Base-by-base conservation (phyloP, 169 alveolate genomes). In the Plasmodium gallinaceum region DNA sequence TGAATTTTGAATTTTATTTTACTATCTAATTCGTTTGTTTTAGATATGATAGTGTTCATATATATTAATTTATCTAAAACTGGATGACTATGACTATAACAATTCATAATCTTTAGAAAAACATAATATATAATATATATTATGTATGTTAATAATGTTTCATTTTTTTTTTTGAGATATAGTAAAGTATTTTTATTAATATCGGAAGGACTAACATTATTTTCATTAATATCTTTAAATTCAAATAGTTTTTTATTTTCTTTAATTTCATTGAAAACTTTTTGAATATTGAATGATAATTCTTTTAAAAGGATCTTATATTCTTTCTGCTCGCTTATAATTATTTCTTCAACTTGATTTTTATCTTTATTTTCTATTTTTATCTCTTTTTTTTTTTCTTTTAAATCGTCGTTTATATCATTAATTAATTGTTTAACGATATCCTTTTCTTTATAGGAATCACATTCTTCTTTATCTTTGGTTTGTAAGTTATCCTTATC, bases 101-200 rank as follows among this genome's bases (percentile, higher is more conserved):
- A 57, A 69, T 93, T 94, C 88, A 89, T 88, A 26, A 88, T 68
- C 74, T 93, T 93, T 60, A 93, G 75, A 60, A 91, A 66, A 12
- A 93, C 68, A 76, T 93, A 93, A 64, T 92, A 93, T 43, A 92
- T 88, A 45, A 93, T 73, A 60, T 93, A 88, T 22, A 75, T 88
- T 65, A 92, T 80, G 20, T 93, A 93, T 6, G 94, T 85, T 7
- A 93, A 74, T 88, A 93, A 71, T 69, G 93, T 70, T 74, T 92
- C 95, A 52, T 88, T 92, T 85, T 92, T 92, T 70, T 90, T 87
- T 52, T 93, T 92, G 26, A 93, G 62, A 42, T 89, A 93, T 7
- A 93, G 90, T 39, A 90, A 87, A n/a, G 73, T 86, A 68, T 60
- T 86, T 52, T 86, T 86, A 86, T 86, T 86, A 65, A 86, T 86